phyloP scores from a whole-genome alignment of 371 early-diverging fungal species.

The Lichtheimia ramosa region DNA sequence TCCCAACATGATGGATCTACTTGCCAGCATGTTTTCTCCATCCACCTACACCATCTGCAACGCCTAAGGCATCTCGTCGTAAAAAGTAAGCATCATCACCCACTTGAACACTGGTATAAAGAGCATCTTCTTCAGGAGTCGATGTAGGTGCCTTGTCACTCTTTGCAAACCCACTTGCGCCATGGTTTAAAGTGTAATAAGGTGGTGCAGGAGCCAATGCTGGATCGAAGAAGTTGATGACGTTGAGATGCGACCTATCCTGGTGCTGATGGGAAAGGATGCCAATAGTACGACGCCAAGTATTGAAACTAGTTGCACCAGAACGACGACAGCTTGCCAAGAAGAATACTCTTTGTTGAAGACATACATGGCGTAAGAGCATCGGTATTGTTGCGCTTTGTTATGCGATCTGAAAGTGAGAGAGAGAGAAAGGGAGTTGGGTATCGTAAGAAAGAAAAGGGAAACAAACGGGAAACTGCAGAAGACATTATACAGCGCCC shows the following conservation, averaged over 20 bases:
- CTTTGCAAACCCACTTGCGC: constrained; percentile 82
- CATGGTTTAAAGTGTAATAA: constrained; percentile 65
- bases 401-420: too few relatives aligned
- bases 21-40: constrained; percentile 62
- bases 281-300: too few relatives aligned
- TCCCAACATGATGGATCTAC: neutral
- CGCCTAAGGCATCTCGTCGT: constrained; percentile 76
- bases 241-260: constrained; percentile 19
- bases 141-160: constrained; percentile 34
- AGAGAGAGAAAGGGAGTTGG: too few relatives aligned
- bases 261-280: too few relatives aligned
- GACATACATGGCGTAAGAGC: too few relatives aligned
- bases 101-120: constrained; percentile 76
- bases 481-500: too few relatives aligned
- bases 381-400: too few relatives aligned
- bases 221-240: constrained; percentile 50
- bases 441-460: too few relatives aligned
- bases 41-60: constrained; percentile 87
- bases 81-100: constrained; percentile 85
- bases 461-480: too few relatives aligned
- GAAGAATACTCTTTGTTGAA: too few relatives aligned
- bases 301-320: too few relatives aligned
- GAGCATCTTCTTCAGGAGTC: constrained; percentile 65
- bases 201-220: constrained; percentile 29
- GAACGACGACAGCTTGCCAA: too few relatives aligned